These are phyloP conservation scores for Rosa chinensis DNA, from an alignment of 306 rosid genomes.

Conservation along the genomic window DNA sequence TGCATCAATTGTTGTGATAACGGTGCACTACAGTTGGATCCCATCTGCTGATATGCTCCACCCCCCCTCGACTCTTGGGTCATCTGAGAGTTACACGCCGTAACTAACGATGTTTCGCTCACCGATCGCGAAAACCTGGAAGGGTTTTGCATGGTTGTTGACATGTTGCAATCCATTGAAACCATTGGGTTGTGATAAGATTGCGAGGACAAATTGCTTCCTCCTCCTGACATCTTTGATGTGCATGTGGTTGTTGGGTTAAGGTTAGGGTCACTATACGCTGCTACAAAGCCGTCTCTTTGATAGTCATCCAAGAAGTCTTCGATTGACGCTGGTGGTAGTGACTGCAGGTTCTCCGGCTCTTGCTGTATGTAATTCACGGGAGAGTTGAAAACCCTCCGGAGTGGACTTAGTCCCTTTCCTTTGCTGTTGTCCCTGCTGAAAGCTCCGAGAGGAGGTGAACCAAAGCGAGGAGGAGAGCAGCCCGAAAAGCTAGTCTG, in stretches of 20 bases:
- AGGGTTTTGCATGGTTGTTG: slow-evolving; percentile 31
- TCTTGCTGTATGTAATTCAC: slow-evolving; percentile 64
- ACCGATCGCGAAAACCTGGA: slow-evolving; percentile 48
- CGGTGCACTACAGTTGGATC: slow-evolving; percentile 34
- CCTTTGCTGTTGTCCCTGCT: slow-evolving; percentile 57
- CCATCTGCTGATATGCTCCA: slow-evolving; percentile 42
- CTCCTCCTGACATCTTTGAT: slow-evolving; percentile 26
- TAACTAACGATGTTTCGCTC: slow-evolving; percentile 40
- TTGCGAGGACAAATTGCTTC: slow-evolving; percentile 36
- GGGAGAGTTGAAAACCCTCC: slow-evolving; percentile 69
- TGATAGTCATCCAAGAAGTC: slow-evolving; percentile 73
- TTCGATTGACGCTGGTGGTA: slow-evolving; percentile 57
- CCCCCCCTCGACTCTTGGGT: slow-evolving; percentile 39
- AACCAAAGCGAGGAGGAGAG: slow-evolving; percentile 64
- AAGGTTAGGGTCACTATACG: slow-evolving; percentile 6
- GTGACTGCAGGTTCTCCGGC: slow-evolving; percentile 44
- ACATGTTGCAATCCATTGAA: slow-evolving; percentile 26
- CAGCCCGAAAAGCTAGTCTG: slow-evolving; percentile 50
- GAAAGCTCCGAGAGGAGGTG: slow-evolving; percentile 56
- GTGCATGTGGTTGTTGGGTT: slow-evolving; percentile 20
- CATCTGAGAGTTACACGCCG: slow-evolving; percentile 36
- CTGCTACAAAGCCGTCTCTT: slow-evolving; percentile 30
- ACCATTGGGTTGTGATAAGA: slow-evolving; percentile 50
- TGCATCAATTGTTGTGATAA: slow-evolving; percentile 61
- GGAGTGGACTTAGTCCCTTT: slow-evolving; percentile 86